phyloP scores from a whole-genome alignment of 495 filamentous ascomycete species.

The Xanthoparmelia taractica region DNA sequence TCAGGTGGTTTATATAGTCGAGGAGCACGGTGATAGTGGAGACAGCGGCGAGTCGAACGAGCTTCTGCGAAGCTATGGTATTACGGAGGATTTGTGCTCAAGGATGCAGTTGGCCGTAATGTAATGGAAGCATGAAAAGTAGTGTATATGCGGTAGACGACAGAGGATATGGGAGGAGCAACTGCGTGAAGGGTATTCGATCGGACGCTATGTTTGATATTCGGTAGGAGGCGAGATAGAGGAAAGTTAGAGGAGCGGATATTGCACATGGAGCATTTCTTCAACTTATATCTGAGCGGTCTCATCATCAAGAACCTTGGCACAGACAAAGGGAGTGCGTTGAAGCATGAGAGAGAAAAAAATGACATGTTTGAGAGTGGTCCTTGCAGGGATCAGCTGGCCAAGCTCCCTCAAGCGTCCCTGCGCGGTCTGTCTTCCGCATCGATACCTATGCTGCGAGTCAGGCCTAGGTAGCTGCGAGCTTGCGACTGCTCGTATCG shows the following conservation, averaged over 20 bases:
- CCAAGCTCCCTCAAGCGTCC: not conserved
- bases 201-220: not conserved
- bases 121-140: not conserved
- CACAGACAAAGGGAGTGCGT: not conserved
- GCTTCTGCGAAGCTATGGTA: slow-evolving; percentile 1
- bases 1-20: not conserved
- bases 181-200: not conserved
- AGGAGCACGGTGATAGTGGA: not conserved
- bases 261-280: not conserved
- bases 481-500: not conserved
- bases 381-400: not conserved
- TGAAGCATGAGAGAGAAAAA: not conserved
- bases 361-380: not conserved
- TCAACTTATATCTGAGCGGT: slow-evolving; percentile 6
- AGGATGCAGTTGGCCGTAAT: slow-evolving; percentile 5
- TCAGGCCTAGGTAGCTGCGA: not conserved
- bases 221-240: not conserved
- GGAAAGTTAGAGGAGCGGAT: not conserved
- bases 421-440: not conserved
- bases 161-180: not conserved
- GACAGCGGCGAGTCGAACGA: not conserved
- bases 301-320: not conserved
- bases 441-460: not conserved
- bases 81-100: not conserved
- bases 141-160: slow-evolving; percentile 5